A percentile compares a stretch with the other conserved stretches of the same genome.
phyloP scores from a whole-genome alignment of 495 filamentous ascomycete genomes.

The Xylaria flabelliformis region DNA sequence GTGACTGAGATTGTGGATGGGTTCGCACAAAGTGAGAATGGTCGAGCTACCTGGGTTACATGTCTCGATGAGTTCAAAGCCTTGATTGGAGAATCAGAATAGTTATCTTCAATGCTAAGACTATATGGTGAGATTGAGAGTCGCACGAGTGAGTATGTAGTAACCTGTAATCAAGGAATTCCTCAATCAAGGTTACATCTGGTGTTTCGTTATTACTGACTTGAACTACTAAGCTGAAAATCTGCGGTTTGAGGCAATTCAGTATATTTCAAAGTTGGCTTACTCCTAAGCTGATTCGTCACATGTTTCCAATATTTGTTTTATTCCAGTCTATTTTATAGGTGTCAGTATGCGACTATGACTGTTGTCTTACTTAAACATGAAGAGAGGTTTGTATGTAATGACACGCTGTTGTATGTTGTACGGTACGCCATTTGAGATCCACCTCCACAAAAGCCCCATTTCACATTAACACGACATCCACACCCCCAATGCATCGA shows the following conservation, averaged over 20 bases:
- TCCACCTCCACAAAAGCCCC: slow-evolving; percentile 24
- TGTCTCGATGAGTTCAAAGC: slow-evolving; percentile 54
- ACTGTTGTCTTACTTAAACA: neutral
- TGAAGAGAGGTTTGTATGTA: neutral
- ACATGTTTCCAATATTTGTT: neutral
- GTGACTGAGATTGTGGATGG: slow-evolving; percentile 56
- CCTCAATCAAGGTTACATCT: neutral
- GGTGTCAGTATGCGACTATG: neutral
- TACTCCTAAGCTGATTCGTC: neutral
- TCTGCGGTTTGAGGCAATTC: neutral
- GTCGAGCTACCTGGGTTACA: slow-evolving; percentile 53
- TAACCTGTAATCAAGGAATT: slow-evolving; percentile 6
- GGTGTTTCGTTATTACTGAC: neutral
- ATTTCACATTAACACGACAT: slow-evolving; percentile 19
- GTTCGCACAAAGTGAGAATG: slow-evolving; percentile 52
- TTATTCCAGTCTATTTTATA: neutral
- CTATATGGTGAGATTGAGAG: slow-evolving; percentile 10
- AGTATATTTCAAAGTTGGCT: neutral
- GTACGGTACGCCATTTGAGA: slow-evolving; percentile 15
- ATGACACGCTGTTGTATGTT: slow-evolving; percentile 6
- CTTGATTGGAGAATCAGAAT: slow-evolving; percentile 51
- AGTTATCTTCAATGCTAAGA: slow-evolving; percentile 5
- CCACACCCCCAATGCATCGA: slow-evolving; percentile 11
- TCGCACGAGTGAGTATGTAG: slow-evolving; percentile 3
- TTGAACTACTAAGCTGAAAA: neutral